A percentile compares a stretch with the other conserved stretches of the same genome.
Evolutionary conservation across 495 filamentous ascomycete species (phyloP).

Genomic region (Xylaria nigripes): DNA sequence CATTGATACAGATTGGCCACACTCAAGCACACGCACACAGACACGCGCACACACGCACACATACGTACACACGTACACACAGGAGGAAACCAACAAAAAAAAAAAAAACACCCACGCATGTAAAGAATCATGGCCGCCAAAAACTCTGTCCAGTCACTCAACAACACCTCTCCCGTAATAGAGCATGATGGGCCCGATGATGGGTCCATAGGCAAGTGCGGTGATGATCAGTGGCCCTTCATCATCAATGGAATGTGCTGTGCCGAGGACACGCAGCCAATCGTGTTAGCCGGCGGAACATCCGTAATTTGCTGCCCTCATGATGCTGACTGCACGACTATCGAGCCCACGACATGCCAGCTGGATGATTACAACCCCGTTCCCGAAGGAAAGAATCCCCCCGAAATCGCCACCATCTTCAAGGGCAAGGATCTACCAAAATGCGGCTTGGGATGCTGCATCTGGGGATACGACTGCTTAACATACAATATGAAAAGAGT

Average conservation of each 20-base stretch:
- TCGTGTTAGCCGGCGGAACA: not conserved
- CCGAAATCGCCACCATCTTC: not conserved
- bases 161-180: too few species aligned
- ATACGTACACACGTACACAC: not conserved
- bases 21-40: not conserved
- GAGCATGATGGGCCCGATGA: not conserved
- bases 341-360: not conserved
- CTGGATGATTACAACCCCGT: not conserved
- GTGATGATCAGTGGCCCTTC: not conserved
- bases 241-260: not conserved
- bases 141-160: not conserved
- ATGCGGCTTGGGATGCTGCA: not conserved
- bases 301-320: not conserved
- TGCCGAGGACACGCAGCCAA: not conserved
- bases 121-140: too few species aligned
- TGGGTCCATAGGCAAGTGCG: not conserved
- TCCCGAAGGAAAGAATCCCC: not conserved
- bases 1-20: too few species aligned
- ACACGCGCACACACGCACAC: not conserved
- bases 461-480: not conserved
- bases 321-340: not conserved
- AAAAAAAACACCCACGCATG: too few species aligned
- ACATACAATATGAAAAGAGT: not conserved
- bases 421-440: not conserved
- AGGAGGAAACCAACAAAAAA: not conserved